Conservation (phyloP, 192 early-diverging fungal genomes). For the Podila verticillata region DNA sequence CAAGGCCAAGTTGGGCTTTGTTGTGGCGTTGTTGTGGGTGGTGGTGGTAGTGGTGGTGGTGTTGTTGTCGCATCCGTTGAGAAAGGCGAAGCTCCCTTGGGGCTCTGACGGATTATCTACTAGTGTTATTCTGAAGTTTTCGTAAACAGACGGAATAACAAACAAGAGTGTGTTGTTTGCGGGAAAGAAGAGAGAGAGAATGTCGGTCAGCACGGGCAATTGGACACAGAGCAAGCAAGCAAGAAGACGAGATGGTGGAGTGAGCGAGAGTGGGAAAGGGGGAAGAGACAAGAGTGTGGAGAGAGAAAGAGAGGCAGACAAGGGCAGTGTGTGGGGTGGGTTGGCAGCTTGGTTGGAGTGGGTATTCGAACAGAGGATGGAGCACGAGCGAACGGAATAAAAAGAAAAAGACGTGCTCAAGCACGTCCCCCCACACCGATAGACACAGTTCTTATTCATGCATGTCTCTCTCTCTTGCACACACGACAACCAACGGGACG, state of each 20-base stretch:
- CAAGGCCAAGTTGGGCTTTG: background rate
- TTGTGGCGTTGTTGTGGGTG: background rate
- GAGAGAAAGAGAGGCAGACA: background rate
- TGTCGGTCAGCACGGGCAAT: too few species aligned
- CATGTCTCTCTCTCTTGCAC: background rate
- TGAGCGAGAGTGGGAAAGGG: background rate
- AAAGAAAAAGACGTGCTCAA: too few species aligned
- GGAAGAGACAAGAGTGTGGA: background rate
- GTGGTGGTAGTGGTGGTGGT: conserved; percentile 24
- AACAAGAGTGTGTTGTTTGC: background rate
- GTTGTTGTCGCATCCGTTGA: background rate
- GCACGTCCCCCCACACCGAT: too few species aligned
- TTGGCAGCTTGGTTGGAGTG: too few species aligned
- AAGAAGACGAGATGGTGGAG: background rate
- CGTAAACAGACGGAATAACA: background rate
- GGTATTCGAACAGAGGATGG: too few species aligned
- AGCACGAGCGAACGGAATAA: too few species aligned
- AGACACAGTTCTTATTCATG: too few species aligned
- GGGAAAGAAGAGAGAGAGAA: background rate
- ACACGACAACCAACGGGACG: too few species aligned
- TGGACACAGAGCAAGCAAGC: too few species aligned
- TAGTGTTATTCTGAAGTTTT: conserved; percentile 20
- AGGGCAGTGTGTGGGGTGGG: too few species aligned
- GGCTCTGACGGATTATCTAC: conserved; percentile 24
- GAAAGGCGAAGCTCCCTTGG: background rate